These are phyloP conservation scores for Candida tetrigidarum DNA, from an alignment of 1,139 yeast genomes.

Conservation along the genomic window DNA sequence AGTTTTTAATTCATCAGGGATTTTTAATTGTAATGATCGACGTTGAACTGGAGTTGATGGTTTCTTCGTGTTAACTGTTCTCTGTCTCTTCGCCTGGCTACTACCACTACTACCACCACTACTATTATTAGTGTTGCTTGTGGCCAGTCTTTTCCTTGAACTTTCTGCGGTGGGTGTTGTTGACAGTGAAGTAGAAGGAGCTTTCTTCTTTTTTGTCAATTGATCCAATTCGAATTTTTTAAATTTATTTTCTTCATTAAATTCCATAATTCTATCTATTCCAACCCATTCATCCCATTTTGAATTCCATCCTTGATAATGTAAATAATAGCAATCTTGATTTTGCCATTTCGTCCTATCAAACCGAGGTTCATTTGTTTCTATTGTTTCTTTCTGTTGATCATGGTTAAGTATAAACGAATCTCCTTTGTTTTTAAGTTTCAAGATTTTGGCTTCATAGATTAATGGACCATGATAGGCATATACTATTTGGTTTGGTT, in stretches of 20 bases:
- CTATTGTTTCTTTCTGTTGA: slow-evolving; percentile 15
- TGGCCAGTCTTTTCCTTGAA: neutral
- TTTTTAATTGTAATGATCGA: slow-evolving; percentile 19
- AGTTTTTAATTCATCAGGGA: slow-evolving; percentile 65
- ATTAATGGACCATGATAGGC: slow-evolving; percentile 93
- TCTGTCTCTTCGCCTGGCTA: slow-evolving; percentile 3
- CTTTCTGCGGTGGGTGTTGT: slow-evolving; percentile 3
- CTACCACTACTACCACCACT: neutral
- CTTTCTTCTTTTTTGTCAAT: slow-evolving; percentile 28
- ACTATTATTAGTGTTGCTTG: neutral
- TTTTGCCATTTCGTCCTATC: slow-evolving; percentile 15
- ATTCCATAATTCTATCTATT: slow-evolving; percentile 65
- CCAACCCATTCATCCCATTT: slow-evolving; percentile 99
- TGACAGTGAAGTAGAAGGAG: slow-evolving; percentile 11
- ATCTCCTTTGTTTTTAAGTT: slow-evolving; percentile 59
- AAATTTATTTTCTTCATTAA: slow-evolving; percentile 67
- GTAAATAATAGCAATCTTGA: slow-evolving; percentile 59
- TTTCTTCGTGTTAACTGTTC: slow-evolving; percentile 5
- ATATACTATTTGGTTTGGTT: slow-evolving; percentile 56
- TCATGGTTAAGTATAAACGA: slow-evolving; percentile 17
- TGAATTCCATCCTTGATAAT: slow-evolving; percentile 94
- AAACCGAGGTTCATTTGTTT: slow-evolving; percentile 16
- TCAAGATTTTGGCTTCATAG: slow-evolving; percentile 84
- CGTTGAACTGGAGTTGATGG: slow-evolving; percentile 2
- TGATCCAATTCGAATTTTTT: slow-evolving; percentile 71